A percentile compares a stretch with the other conserved stretches of the same genome.
Evolutionary conservation across 2,329 filamentous ascomycete species (phyloP).

Genomic region (Polytolypa hystricis): DNA sequence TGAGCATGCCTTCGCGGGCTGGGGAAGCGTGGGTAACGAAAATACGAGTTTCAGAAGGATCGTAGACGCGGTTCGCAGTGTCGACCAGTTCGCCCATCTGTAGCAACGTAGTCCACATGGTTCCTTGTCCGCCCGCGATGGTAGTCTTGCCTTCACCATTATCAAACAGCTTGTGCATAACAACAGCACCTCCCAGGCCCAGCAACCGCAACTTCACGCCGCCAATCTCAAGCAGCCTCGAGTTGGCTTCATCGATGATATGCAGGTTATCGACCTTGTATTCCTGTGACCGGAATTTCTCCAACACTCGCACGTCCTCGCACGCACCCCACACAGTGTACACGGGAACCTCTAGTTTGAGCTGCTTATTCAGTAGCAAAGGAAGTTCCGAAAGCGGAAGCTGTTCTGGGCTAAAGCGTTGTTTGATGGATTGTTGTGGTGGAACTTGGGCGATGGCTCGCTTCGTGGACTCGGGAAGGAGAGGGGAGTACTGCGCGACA

Average conservation of each 20-base stretch:
- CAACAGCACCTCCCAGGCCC: constrained; percentile 86
- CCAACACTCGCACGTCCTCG: constrained; percentile 92
- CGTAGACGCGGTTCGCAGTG: constrained; percentile 95
- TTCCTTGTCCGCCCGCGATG: constrained; percentile 94
- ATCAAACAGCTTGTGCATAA: constrained; percentile 99
- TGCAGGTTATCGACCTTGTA: constrained; percentile 97
- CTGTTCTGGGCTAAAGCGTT: constrained; percentile 67
- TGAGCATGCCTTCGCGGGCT: constrained; percentile 88
- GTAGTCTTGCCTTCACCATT: constrained; percentile 97
- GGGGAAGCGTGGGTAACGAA: constrained; percentile 97
- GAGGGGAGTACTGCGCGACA: constrained; percentile 93
- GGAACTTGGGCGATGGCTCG: constrained; percentile 56
- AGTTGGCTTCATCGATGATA: constrained; percentile 97
- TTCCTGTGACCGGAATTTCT: constrained; percentile 94
- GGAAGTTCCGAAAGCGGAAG: constrained; percentile 88
- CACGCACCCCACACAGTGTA: constrained; percentile 99
- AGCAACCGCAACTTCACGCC: constrained; percentile 92
- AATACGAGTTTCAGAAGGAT: constrained; percentile 91
- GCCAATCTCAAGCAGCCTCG: constrained; percentile 84
- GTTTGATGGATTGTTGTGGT: constrained; percentile 61
- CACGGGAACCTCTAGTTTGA: constrained; percentile 89
- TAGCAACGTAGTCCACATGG: constrained; percentile 97
- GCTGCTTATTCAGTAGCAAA: constrained; percentile 72
- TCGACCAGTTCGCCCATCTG: constrained; percentile 98
- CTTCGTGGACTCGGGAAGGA: constrained; percentile 69